These are phyloP conservation scores for Phytophthora pini DNA, from an alignment of 352 stramenopile genomes.

Conservation along the genomic window DNA sequence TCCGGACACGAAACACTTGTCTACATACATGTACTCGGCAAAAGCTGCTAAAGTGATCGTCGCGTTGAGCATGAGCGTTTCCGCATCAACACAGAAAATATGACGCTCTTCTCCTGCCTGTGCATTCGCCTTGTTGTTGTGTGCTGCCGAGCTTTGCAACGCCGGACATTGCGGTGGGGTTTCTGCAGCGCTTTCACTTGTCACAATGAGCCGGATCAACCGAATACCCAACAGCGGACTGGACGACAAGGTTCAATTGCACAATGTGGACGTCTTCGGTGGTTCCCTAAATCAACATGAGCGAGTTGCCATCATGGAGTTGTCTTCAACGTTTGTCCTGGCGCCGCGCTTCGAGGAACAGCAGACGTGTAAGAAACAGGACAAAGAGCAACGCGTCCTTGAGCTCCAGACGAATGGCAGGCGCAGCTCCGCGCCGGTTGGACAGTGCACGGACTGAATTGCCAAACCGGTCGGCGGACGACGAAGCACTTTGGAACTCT, in stretches of 20 bases:
- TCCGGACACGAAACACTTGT: constrained; percentile 20
- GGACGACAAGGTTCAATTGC: not conserved
- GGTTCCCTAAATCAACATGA: constrained; percentile 8
- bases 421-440: not conserved
- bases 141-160: constrained; percentile 16
- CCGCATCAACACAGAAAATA: constrained; percentile 14
- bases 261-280: not conserved
- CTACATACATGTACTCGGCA: not conserved
- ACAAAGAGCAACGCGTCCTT: constrained; percentile 21
- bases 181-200: constrained; percentile 4
- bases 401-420: constrained; percentile 15
- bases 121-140: constrained; percentile 1
- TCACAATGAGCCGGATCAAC: not conserved
- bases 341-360: constrained; percentile 17
- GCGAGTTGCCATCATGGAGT: constrained; percentile 20
- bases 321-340: constrained; percentile 25
- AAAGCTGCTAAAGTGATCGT: not conserved
- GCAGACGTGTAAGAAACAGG: constrained; percentile 25
- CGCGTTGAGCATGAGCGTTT: not conserved
- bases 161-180: constrained; percentile 7
- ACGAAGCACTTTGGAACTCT: not conserved
- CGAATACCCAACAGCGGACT: constrained; percentile 6
- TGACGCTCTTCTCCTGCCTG: not conserved
- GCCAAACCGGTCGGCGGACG: constrained; percentile 2
- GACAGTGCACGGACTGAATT: constrained; percentile 8